These are phyloP conservation scores for Ophiostoma piceae DNA, from an alignment of 2,329 filamentous ascomycete species.

Conservation along the genomic window DNA sequence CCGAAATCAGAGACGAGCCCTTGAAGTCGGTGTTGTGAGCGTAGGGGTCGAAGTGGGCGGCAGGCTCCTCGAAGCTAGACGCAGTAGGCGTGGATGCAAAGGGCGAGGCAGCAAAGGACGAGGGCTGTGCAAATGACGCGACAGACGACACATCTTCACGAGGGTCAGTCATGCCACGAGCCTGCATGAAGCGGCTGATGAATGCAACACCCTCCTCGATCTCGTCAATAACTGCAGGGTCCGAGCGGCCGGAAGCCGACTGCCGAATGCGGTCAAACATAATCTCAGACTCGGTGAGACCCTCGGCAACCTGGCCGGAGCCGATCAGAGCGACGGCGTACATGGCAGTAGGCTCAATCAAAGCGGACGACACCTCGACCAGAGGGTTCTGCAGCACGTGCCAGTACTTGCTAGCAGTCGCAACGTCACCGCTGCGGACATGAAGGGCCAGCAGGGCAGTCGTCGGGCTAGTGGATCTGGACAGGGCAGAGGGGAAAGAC, in stretches of 20 bases:
- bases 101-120: conserved; percentile 46
- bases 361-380: conserved; percentile 54
- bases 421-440: conserved; percentile 73
- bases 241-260: conserved; percentile 40
- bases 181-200: conserved; percentile 54
- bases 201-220: conserved; percentile 82
- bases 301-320: conserved; percentile 77
- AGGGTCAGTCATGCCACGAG: conserved; percentile 51
- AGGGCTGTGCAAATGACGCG: conserved; percentile 33
- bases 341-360: conserved; percentile 87
- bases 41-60: conserved; percentile 69
- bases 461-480: conserved; percentile 21
- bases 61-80: conserved; percentile 66
- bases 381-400: conserved; percentile 61
- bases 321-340: conserved; percentile 83
- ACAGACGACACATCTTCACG: conserved; percentile 47
- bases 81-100: conserved; percentile 52
- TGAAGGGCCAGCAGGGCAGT: conserved; percentile 76
- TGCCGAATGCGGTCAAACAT: conserved; percentile 83
- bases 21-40: conserved; percentile 87
- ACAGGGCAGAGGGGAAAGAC: conserved; percentile 57
- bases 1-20: conserved; percentile 83
- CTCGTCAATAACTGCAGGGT: conserved; percentile 63
- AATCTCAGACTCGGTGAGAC: conserved; percentile 68
- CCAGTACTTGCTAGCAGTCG: conserved; percentile 76